Evolutionary conservation across 257 asterid genomes (phyloP).

Genomic region (Lycium barbarum): DNA sequence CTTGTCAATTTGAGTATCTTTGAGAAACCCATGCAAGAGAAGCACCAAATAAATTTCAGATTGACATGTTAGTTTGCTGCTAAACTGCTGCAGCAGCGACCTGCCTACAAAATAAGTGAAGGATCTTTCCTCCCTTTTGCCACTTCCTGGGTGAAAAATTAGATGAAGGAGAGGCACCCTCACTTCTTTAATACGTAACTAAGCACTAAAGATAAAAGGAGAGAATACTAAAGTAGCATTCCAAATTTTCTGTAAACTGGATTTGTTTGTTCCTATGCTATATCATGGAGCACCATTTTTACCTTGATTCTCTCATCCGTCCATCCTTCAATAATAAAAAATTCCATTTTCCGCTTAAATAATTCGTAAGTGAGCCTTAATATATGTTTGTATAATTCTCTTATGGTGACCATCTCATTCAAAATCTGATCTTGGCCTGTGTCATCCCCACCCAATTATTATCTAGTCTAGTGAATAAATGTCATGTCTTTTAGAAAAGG

Average conservation of each 20-base stretch:
- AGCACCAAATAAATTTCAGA: neutral
- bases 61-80: neutral
- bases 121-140: neutral
- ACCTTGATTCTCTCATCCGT: neutral
- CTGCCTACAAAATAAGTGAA: neutral
- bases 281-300: neutral
- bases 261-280: neutral
- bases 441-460: neutral
- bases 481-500: neutral
- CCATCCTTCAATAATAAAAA: neutral
- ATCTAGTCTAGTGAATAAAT: neutral
- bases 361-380: neutral
- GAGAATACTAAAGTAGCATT: neutral
- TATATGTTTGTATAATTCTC: neutral
- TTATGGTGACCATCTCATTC: neutral
- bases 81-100: neutral
- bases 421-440: neutral
- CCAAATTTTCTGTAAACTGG: neutral
- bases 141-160: neutral
- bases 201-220: neutral
- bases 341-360: neutral
- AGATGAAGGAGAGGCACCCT: neutral
- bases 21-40: neutral
- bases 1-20: neutral
- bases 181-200: neutral